phyloP scores from a whole-genome alignment of 2,329 filamentous ascomycete genomes.

The Helicocarpus griseus region DNA sequence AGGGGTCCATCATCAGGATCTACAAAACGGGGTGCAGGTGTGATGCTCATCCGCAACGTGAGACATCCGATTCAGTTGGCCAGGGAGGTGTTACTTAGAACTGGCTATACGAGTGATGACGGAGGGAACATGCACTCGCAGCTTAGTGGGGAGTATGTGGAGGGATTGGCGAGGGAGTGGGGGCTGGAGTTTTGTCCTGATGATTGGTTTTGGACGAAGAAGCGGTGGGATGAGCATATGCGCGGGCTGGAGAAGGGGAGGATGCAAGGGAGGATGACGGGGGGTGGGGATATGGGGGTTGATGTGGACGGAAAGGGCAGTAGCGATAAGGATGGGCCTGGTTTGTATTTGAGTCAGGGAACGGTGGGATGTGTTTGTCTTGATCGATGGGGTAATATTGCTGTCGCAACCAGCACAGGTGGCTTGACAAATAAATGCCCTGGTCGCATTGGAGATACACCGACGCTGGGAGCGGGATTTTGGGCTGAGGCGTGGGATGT shows the following conservation, averaged over 20 bases:
- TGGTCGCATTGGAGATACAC: constrained; percentile 77
- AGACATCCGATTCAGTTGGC: constrained; percentile 72
- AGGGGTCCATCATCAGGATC: constrained; percentile 39
- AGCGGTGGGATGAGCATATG: constrained; percentile 68
- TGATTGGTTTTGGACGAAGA: constrained; percentile 69
- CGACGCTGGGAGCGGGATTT: constrained; percentile 72
- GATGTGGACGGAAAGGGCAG: constrained; percentile 26
- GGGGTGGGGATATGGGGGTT: constrained; percentile 4
- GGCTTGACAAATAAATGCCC: constrained; percentile 84
- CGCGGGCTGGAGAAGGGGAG: constrained; percentile 37
- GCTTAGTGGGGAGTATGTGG: constrained; percentile 57
- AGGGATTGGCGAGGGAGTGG: constrained; percentile 52
- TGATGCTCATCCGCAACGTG: constrained; percentile 63
- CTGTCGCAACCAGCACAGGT: constrained; percentile 57
- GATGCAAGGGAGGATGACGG: constrained; percentile 17
- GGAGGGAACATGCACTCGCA: constrained; percentile 50
- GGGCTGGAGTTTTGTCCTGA: constrained; percentile 60
- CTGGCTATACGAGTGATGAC: constrained; percentile 39
- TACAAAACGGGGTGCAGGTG: constrained; percentile 67
- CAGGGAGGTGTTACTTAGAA: constrained; percentile 53
- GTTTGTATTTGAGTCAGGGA: constrained; percentile 63
- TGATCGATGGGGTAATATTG: constrained; percentile 65
- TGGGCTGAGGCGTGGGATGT: constrained; percentile 80
- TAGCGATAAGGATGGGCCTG: constrained; percentile 37
- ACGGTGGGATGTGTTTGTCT: constrained; percentile 77